Conservation (phyloP, 768 basidiomycete genomes). For the Panaeolus cyanescens region DNA sequence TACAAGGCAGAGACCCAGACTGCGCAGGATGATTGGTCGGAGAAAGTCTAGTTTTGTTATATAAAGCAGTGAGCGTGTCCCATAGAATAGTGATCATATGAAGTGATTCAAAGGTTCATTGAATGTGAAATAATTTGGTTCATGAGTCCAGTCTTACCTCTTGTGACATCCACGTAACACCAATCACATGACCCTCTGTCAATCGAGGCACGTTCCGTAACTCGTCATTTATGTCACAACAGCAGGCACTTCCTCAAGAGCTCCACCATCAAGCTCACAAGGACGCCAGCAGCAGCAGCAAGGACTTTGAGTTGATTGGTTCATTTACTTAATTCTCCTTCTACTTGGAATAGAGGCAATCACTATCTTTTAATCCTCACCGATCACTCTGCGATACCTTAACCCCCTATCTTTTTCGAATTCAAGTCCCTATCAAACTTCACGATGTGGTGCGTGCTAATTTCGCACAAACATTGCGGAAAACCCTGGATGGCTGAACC, state of each 20-base stretch:
- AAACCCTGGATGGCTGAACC: conserved; percentile 9
- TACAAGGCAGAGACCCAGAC: not conserved
- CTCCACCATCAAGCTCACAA: conserved; percentile 17
- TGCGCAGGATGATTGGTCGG: not conserved
- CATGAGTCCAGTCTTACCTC: not conserved
- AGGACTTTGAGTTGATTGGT: conserved; percentile 8
- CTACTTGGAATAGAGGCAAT: not conserved
- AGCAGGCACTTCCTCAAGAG: conserved; percentile 12
- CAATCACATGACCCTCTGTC: conserved; percentile 22
- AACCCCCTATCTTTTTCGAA: conserved; percentile 6
- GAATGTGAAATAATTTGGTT: no score
- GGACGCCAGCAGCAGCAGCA: conserved; percentile 17
- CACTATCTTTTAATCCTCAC: conserved; percentile 6
- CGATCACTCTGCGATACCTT: conserved; percentile 24
- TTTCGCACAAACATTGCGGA: conserved; percentile 9
- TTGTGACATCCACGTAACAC: conserved; percentile 11
- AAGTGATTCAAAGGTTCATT: no score
- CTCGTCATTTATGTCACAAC: conserved; percentile 24
- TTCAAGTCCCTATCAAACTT: conserved; percentile 12
- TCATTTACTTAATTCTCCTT: not conserved
- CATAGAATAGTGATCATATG: not conserved
- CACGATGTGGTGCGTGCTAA: conserved; percentile 26
- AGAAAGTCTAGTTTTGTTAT: not conserved
- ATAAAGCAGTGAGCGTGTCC: not conserved
- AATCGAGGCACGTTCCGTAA: conserved; percentile 17